Conservation (phyloP, 2,329 filamentous ascomycete genomes). For the Thielaviopsis cerberus region DNA sequence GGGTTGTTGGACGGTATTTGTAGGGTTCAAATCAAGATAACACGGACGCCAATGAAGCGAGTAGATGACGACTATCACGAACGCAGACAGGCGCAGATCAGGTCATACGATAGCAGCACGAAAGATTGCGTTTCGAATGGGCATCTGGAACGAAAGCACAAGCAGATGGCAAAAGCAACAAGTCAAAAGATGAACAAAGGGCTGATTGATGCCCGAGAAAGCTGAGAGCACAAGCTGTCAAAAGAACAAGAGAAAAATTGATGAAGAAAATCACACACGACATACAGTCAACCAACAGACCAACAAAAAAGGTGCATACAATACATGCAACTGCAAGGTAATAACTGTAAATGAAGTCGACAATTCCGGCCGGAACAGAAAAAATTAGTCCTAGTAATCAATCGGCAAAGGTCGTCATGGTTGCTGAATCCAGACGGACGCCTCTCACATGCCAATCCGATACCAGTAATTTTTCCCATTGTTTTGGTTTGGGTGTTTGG, state of each 20-base stretch:
- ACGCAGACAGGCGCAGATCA: neutral
- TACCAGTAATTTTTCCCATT: too few relatives aligned
- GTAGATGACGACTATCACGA: neutral
- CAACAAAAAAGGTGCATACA: neutral
- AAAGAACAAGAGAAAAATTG: neutral
- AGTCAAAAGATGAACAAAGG: neutral
- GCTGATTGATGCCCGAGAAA: too few relatives aligned
- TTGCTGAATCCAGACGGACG: too few relatives aligned
- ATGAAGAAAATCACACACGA: neutral
- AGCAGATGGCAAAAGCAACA: neutral
- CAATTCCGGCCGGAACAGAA: too few relatives aligned
- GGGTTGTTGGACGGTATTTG: neutral
- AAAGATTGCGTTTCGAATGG: too few relatives aligned
- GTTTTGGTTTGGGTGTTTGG: too few relatives aligned
- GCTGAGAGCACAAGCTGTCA: too few relatives aligned
- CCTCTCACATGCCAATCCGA: too few relatives aligned
- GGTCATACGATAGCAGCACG: neutral
- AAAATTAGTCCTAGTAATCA: too few relatives aligned
- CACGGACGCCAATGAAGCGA: neutral
- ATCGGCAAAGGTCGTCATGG: too few relatives aligned
- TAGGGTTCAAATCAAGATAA: neutral
- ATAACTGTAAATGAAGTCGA: too few relatives aligned
- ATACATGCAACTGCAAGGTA: neutral
- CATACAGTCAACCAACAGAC: neutral
- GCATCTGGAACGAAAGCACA: too few relatives aligned